Conservation (phyloP, 2,329 filamentous ascomycete genomes). For the Curvularia sp. region DNA sequence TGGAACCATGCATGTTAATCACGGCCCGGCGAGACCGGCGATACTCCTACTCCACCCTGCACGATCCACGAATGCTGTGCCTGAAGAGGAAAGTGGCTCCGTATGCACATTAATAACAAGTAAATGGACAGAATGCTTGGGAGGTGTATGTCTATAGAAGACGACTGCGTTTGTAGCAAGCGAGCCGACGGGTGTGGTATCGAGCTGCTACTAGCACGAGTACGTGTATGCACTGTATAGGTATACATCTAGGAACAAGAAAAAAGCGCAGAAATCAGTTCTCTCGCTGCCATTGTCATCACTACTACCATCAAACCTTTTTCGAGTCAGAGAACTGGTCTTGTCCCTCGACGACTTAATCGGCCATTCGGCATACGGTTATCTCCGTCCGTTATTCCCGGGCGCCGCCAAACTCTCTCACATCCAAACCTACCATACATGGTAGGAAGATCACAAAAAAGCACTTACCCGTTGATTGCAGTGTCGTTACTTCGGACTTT, state of each 20-base stretch:
- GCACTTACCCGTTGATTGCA: slow-evolving; percentile 8
- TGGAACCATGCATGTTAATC: neutral
- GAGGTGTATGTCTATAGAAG: neutral
- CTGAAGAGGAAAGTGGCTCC: neutral
- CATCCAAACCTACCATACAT: neutral
- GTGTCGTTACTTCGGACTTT: slow-evolving; percentile 19
- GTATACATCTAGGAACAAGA: neutral
- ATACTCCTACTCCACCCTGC: slow-evolving; percentile 4
- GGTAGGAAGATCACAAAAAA: slow-evolving; percentile 4
- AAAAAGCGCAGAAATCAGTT: neutral
- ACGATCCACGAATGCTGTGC: neutral
- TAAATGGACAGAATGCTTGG: neutral
- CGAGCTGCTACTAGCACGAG: neutral
- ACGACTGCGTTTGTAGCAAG: neutral
- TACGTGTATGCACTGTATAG: neutral
- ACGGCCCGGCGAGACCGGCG: slow-evolving; percentile 5
- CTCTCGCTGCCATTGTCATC: neutral
- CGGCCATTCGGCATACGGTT: neutral
- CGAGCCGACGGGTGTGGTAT: neutral
- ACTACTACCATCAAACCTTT: neutral
- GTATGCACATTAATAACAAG: neutral
- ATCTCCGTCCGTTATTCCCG: neutral
- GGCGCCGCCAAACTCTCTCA: neutral
- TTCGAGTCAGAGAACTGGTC: neutral
- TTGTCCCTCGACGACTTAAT: neutral